Evolutionary conservation across 805 yeast species (phyloP), one percentile per base, ranked within the genome.

Genomic region (Ogataea nonfermentans): DNA sequence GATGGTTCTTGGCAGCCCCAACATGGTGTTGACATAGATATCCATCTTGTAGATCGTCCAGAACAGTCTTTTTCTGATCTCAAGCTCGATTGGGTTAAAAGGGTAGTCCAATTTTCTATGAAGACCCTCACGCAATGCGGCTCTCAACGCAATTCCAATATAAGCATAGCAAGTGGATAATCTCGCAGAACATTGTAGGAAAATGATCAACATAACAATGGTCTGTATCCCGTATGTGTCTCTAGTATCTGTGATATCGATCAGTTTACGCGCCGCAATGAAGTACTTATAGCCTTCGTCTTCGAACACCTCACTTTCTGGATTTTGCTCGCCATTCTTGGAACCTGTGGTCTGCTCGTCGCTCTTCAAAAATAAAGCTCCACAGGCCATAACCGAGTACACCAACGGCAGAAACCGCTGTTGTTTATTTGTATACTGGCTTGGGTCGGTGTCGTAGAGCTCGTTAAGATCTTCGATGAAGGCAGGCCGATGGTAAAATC

Each of bases 21-120:
- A 59, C 66, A 89, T 79, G 7, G 95, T 84, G 58, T 85, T 86
- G 53, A 88, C 85, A 58, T 90, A 89, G 30, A 87, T 79, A 56
- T 90, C 96, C 83, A 88, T 84, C 59, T 89, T 89, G 59, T 85
- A 84, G 46, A 89, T 81, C 1, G 96, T 83, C 85, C 91, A 89
- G 59, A 89, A 89, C 29, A 90, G 64, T 43, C 96, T 70, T 61
- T 88, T 89, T 44, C 95, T 70, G 1, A 86, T 83, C 55, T 90
- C 96, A 26, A 79, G 67, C 56, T 86, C 95, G 24, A 89, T 79
- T 1, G 90, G 90, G 49, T 83, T 83, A 49, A 79, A 78, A 11
- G 59, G 72, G 49, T 77, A 70, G 29, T 78, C 67, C 24, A 87
- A 70, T 56, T 81, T 83, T 46, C 95, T 66, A 61, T 89, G 96